These are phyloP conservation scores for Geranium brycei DNA, from an alignment of 345 rosid genomes.

Conservation along the genomic window DNA sequence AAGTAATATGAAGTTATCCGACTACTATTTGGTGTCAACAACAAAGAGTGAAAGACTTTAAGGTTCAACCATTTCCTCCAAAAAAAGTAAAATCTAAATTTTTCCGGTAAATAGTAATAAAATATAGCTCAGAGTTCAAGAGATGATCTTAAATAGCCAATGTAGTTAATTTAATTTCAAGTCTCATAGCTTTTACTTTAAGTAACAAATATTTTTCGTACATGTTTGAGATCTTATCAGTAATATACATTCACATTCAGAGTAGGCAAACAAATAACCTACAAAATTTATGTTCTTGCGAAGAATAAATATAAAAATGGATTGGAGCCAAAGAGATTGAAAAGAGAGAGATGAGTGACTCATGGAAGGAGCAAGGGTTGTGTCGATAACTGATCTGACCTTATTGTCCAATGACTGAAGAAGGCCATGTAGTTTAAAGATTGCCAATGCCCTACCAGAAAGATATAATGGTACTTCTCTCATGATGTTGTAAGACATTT, in stretches of 20 bases:
- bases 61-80: slow-evolving; percentile 62
- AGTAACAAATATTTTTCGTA: too few species aligned
- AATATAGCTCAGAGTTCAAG: background rate
- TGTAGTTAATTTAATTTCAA: too few species aligned
- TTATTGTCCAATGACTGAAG: slow-evolving; percentile 52
- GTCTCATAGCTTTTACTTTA: too few species aligned
- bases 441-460: slow-evolving; percentile 27
- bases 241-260: too few species aligned
- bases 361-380: slow-evolving; percentile 77
- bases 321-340: background rate
- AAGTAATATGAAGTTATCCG: slow-evolving; percentile 52
- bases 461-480: slow-evolving; percentile 63
- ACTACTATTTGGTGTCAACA: slow-evolving; percentile 28
- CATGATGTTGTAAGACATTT: slow-evolving; percentile 37
- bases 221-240: too few species aligned
- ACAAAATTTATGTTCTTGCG: too few species aligned
- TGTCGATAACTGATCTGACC: slow-evolving; percentile 54
- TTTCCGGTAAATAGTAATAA: slow-evolving; percentile 30
- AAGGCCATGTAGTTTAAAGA: slow-evolving; percentile 41
- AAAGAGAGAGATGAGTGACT: slow-evolving; percentile 12
- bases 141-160: too few species aligned
- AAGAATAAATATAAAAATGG: too few species aligned
- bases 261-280: too few species aligned
- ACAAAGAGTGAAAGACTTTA: slow-evolving; percentile 46
- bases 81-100: slow-evolving; percentile 43